Conservation (phyloP, 129 eudicot species). For the Arctium minus region DNA sequence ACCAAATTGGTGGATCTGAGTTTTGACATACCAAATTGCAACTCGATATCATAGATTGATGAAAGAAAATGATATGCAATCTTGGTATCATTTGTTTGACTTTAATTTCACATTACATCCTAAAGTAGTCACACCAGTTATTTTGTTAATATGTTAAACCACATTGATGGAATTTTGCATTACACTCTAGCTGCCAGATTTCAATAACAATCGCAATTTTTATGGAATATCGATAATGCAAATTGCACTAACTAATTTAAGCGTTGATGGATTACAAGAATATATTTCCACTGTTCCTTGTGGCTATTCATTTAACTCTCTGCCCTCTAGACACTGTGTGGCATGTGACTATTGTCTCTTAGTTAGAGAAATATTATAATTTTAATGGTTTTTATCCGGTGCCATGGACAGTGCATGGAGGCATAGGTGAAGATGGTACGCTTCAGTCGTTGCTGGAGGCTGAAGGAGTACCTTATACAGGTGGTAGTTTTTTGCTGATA, state of each 20-base stretch:
- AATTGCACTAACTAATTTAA: background rate
- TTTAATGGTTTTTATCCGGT: background rate
- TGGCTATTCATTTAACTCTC: background rate
- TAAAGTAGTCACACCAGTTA: background rate
- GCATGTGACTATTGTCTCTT: background rate
- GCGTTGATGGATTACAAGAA: background rate
- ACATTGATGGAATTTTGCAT: background rate
- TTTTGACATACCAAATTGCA: background rate
- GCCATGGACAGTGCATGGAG: slow-evolving; percentile 79
- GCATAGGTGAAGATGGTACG: slow-evolving; percentile 96
- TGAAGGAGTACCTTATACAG: slow-evolving; percentile 76
- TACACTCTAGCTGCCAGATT: background rate
- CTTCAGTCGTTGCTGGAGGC: slow-evolving; percentile 79
- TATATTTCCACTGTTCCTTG: background rate
- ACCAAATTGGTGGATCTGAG: background rate
- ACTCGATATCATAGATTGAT: background rate
- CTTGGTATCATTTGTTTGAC: background rate
- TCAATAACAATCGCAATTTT: background rate
- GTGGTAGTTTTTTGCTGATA: slow-evolving; percentile 20
- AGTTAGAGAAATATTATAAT: background rate
- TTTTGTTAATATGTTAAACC: background rate
- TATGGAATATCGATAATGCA: background rate
- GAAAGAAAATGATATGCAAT: background rate
- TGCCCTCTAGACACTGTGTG: background rate
- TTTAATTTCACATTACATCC: background rate